Evolutionary conservation across 352 stramenopile species (phyloP).

Genomic region (Saprolegnia parasitica): DNA sequence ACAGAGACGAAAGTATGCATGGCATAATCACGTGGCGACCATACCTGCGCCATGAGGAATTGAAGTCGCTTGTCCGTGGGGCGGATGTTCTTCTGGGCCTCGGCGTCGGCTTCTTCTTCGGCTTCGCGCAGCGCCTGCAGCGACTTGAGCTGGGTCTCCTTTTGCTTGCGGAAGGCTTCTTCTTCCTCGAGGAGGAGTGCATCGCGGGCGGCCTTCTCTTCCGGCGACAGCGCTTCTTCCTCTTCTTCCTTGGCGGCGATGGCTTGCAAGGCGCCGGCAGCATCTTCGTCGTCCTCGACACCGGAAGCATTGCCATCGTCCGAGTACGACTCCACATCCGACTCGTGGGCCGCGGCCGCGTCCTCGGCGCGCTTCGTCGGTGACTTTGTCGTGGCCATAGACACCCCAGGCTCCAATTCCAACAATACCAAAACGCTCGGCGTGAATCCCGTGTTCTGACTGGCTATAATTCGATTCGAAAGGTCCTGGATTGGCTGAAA

Average conservation of each 20-base stretch:
- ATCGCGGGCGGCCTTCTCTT: constrained; percentile 42
- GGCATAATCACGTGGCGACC: not conserved
- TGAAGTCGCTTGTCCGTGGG: constrained; percentile 69
- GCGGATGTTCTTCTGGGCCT: constrained; percentile 49
- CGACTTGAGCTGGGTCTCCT: constrained; percentile 68
- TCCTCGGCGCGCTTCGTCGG: constrained; percentile 6
- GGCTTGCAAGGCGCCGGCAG: not conserved
- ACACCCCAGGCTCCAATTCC: constrained; percentile 16
- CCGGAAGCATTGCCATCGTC: constrained; percentile 21
- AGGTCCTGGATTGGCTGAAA: not conserved
- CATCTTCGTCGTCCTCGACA: constrained; percentile 19
- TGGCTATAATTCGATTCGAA: constrained; percentile 21
- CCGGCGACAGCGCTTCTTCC: constrained; percentile 39
- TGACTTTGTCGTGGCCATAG: constrained; percentile 22
- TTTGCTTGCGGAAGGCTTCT: constrained; percentile 60
- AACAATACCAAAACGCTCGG: constrained; percentile 14
- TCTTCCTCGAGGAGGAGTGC: constrained; percentile 65
- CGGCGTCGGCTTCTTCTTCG: constrained; percentile 51
- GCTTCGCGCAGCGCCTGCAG: constrained; percentile 65
- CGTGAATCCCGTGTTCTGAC: not conserved
- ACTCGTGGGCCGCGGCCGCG: not conserved
- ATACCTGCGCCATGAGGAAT: constrained; percentile 80
- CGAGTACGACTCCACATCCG: constrained; percentile 27
- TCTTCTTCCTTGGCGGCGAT: constrained; percentile 31
- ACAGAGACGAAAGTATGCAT: not conserved